A percentile compares a stretch with the other conserved stretches of the same genome.
phyloP scores from a whole-genome alignment of 495 filamentous ascomycete species.

The Penicilliopsis zonata region DNA sequence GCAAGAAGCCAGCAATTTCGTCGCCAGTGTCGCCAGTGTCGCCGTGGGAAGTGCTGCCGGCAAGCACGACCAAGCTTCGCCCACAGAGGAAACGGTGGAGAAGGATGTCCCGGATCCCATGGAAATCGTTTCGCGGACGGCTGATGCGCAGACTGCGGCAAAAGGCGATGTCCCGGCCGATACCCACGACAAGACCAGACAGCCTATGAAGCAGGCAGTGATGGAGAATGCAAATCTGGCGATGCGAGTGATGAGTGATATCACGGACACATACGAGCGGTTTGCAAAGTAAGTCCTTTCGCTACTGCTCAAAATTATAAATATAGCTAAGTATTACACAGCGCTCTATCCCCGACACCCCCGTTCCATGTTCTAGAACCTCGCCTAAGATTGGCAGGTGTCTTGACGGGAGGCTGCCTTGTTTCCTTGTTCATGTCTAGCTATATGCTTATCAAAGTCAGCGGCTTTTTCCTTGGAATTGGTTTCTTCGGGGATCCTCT shows the following conservation, averaged over 20 bases:
- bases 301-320: background rate
- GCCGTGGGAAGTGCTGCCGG: slow-evolving; percentile 66
- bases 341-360: slow-evolving; percentile 62
- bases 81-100: slow-evolving; percentile 28
- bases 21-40: slow-evolving; percentile 62
- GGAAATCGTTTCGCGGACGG: slow-evolving; percentile 30
- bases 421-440: slow-evolving; percentile 51
- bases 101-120: slow-evolving; percentile 49
- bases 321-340: slow-evolving; percentile 13
- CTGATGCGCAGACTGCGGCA: slow-evolving; percentile 46
- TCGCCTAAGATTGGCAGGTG: slow-evolving; percentile 48
- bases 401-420: slow-evolving; percentile 46
- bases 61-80: slow-evolving; percentile 48
- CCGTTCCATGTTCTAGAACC: slow-evolving; percentile 58
- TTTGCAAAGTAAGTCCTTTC: slow-evolving; percentile 53
- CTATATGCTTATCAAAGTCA: slow-evolving; percentile 60
- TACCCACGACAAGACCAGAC: slow-evolving; percentile 70
- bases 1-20: slow-evolving; percentile 71
- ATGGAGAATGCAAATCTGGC: slow-evolving; percentile 61
- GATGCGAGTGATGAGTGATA: slow-evolving; percentile 65
- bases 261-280: slow-evolving; percentile 69
- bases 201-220: slow-evolving; percentile 69
- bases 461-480: slow-evolving; percentile 54
- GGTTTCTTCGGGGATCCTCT: slow-evolving; percentile 75
- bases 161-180: slow-evolving; percentile 28